Conservation (phyloP, 257 asterid species). For the Ilex asprella region DNA sequence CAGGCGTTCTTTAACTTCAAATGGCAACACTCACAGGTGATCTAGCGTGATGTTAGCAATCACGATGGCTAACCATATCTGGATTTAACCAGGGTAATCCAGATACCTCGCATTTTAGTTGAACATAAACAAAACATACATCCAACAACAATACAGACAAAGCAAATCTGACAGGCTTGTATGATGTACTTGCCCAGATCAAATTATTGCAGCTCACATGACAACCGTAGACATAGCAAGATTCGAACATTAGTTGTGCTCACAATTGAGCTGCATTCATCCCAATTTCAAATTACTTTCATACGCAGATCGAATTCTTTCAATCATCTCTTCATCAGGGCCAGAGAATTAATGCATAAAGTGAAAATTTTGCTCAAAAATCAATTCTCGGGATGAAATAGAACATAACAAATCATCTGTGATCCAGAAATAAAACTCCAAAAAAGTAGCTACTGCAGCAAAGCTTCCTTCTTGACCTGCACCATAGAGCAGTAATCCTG, state of each 20-base stretch:
- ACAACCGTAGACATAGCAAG: slow-evolving; percentile 16
- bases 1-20: slow-evolving; percentile 7
- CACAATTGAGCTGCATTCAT: slow-evolving; percentile 22
- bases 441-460: too few relatives aligned
- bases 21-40: slow-evolving; percentile 10
- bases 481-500: too few relatives aligned
- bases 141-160: slow-evolving; percentile 3
- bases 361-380: not conserved
- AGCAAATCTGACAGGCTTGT: not conserved
- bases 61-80: not conserved
- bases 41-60: slow-evolving; percentile 4
- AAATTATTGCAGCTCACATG: slow-evolving; percentile 2
- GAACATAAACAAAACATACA: slow-evolving; percentile 3
- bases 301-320: slow-evolving; percentile 8
- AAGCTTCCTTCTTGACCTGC: too few relatives aligned
- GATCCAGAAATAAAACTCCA: too few relatives aligned
- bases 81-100: slow-evolving; percentile 1
- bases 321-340: not conserved
- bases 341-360: slow-evolving; percentile 4
- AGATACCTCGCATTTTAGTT: slow-evolving; percentile 4
- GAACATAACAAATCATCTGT: too few relatives aligned
- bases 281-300: slow-evolving; percentile 18
- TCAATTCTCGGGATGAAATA: too few relatives aligned
- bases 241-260: slow-evolving; percentile 14
- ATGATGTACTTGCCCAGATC: too few relatives aligned